These are phyloP conservation scores for Cymbopogon flexuosus DNA, from an alignment of 202 grass and related monocot genomes.

Conservation along the genomic window DNA sequence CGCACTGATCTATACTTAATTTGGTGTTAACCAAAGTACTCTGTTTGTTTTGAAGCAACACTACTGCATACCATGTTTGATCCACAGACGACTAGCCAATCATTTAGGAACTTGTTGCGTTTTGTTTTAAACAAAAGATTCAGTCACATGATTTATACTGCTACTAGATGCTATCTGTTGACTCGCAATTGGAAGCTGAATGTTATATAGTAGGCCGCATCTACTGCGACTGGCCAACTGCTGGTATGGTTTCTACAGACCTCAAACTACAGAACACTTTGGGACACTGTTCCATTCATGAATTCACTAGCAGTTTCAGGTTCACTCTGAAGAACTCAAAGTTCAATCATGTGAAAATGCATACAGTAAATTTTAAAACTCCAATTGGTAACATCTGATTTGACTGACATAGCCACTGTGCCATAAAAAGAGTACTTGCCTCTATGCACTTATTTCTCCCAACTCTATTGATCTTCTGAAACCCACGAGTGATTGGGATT, in stretches of 20 bases:
- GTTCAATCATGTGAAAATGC: neutral
- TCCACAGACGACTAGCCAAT: neutral
- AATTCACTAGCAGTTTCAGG: neutral
- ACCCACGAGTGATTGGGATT: constrained; percentile 28
- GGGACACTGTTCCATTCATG: neutral
- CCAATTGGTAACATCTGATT: constrained; percentile 11
- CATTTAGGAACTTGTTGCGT: neutral
- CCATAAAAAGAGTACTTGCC: constrained; percentile 42
- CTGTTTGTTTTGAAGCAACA: neutral
- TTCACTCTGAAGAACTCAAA: neutral
- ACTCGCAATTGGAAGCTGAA: neutral
- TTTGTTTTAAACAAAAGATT: neutral
- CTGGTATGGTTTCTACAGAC: neutral
- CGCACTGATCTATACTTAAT: constrained; percentile 21
- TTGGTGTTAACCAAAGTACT: neutral
- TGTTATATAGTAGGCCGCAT: neutral
- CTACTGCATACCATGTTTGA: neutral
- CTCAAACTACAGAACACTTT: neutral
- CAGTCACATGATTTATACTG: neutral
- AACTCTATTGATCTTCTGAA: neutral
- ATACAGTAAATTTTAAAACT: neutral
- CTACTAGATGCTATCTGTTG: neutral
- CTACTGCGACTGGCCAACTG: neutral
- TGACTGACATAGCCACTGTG: constrained; percentile 30
- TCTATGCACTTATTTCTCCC: constrained; percentile 58